These are phyloP conservation scores for Pichia scutulata DNA, from an alignment of 805 yeast genomes.

Conservation along the genomic window DNA sequence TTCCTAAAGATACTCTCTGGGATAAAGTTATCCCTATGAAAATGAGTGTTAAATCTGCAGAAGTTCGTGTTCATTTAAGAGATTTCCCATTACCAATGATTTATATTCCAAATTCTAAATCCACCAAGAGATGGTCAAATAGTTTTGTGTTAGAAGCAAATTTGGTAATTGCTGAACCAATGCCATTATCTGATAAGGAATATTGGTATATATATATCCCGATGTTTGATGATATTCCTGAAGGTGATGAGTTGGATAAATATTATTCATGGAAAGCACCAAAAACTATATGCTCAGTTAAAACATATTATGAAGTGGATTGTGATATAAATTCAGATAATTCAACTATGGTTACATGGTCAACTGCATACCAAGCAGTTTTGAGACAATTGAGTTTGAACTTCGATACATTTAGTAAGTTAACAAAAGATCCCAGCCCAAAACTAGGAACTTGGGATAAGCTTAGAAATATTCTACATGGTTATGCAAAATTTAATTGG, in stretches of 20 bases:
- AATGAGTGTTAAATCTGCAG: slow-evolving; percentile 48
- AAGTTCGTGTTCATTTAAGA: slow-evolving; percentile 61
- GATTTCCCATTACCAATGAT: slow-evolving; percentile 85
- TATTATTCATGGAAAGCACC: slow-evolving; percentile 57
- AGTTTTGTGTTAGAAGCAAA: slow-evolving; percentile 41
- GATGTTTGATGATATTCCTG: slow-evolving; percentile 38
- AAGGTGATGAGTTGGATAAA: slow-evolving; percentile 29
- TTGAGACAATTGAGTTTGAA: slow-evolving; percentile 71
- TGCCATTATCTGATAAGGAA: slow-evolving; percentile 41
- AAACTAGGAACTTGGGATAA: slow-evolving; percentile 94
- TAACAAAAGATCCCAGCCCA: slow-evolving; percentile 80
- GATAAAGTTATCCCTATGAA: slow-evolving; percentile 61
- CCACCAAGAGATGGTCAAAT: slow-evolving; percentile 3
- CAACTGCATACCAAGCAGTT: slow-evolving; percentile 76
- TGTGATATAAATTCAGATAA: slow-evolving; percentile 45
- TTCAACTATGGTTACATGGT: slow-evolving; percentile 74
- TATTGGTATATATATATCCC: slow-evolving; percentile 58
- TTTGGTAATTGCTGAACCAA: slow-evolving; percentile 60
- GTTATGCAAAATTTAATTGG: slow-evolving; percentile 46
- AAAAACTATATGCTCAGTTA: slow-evolving; percentile 69
- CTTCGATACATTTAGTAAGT: slow-evolving; percentile 79
- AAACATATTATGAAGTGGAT: slow-evolving; percentile 55
- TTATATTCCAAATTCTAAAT: slow-evolving; percentile 45
- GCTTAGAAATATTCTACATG: slow-evolving; percentile 67
- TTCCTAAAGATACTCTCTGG: slow-evolving; percentile 63